Base-by-base conservation (phyloP, 208 protist genomes). In the Trypanosoma mega region DNA sequence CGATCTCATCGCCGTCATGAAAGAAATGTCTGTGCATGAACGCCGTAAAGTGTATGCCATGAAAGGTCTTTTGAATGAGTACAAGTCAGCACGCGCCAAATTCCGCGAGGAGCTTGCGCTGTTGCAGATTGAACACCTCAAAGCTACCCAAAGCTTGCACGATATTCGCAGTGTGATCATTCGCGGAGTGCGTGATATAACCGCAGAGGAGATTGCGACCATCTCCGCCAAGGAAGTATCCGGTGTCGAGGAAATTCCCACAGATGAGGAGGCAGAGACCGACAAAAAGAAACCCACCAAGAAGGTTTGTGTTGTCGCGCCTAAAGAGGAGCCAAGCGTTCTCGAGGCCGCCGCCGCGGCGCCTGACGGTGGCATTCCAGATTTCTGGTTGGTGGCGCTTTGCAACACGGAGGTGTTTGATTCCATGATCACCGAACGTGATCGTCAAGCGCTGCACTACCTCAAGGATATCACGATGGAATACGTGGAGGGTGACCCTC, bases 301-400 rank as follows among this genome's bases (percentile, higher is more conserved):
- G 39, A 61, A 68, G 1, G 82, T 86, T 18, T 60, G 69, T 54
- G 48, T 85, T 20, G 70, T 80, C 0, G 63, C 68, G 24, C 69
- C 80, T 3, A 65, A 75, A 27, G 76, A 85, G 29, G 63, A 63
- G 53, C 71, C 68, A 33, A 53, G 34, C 33, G 59, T 31, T n/a
- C 55, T 88, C 12, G 55, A 49, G 26, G 39, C 44, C 20, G 78
- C 76, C 1, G 83, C 80, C 21, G 68, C 55, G 18, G 53, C 62
- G 18, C 57, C 76, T 3, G 41, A 68, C n/a, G 82, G 83, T n/a
- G 92, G 92, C 24, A 93, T 97, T 55, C 87, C 92, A 14, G 59
- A 79, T 33, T 97, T 97, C 61, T 97, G 92, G 90, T 69, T 97
- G 16, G 80, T 57, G 9, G 85, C 85, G 2, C 54, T 97, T 66